These are phyloP conservation scores for Diaporthe sp. DNA, from an alignment of 2,329 filamentous ascomycete genomes.

Conservation along the genomic window DNA sequence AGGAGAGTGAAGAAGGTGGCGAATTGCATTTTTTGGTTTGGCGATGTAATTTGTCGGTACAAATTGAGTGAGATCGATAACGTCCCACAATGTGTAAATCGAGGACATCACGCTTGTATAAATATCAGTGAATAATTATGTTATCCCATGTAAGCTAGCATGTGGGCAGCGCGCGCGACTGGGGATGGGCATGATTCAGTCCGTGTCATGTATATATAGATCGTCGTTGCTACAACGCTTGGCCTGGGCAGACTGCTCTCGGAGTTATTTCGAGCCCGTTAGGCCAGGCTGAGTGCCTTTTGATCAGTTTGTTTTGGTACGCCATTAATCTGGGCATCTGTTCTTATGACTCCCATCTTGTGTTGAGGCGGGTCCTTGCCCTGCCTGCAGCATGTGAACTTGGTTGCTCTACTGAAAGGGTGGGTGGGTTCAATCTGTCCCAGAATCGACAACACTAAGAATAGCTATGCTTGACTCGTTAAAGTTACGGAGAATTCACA, in stretches of 20 bases:
- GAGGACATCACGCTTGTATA: neutral
- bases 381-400: neutral
- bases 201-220: conserved; percentile 26
- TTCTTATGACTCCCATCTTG: neutral
- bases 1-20: neutral
- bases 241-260: neutral
- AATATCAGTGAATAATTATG: neutral
- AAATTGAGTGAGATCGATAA: neutral
- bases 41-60: no score
- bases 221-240: conserved; percentile 1
- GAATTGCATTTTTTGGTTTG: neutral
- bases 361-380: neutral
- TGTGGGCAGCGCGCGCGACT: neutral
- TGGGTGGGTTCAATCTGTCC: neutral
- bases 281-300: neutral
- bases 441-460: neutral
- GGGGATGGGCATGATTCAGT: conserved; percentile 19
- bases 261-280: neutral
- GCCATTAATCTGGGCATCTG: neutral
- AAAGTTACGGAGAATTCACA: neutral
- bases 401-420: neutral
- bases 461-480: conserved; percentile 1
- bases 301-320: neutral
- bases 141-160: neutral
- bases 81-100: neutral